A percentile compares a stretch with the other conserved stretches of the same genome.
Evolutionary conservation across 768 basidiomycete genomes (phyloP).

Genomic region (Hypholoma sublateritium): DNA sequence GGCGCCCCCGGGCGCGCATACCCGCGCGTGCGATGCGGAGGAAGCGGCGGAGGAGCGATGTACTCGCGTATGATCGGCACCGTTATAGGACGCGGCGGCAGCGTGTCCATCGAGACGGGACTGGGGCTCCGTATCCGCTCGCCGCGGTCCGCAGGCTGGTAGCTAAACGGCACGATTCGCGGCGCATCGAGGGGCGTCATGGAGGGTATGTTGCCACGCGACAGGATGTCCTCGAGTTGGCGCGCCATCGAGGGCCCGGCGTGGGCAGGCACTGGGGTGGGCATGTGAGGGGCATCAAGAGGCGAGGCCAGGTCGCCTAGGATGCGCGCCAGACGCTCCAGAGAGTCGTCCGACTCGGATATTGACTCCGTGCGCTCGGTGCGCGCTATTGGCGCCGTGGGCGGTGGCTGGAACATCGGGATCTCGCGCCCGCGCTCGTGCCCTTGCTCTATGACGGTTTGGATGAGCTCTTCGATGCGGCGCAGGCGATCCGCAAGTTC

Average conservation of each 20-base stretch:
- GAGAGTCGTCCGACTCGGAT: constrained; percentile 27
- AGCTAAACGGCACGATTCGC: constrained; percentile 50
- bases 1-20: neutral
- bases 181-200: constrained; percentile 49
- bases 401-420: neutral
- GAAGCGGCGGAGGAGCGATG: neutral
- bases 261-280: constrained; percentile 47
- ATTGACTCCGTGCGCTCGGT: constrained; percentile 28
- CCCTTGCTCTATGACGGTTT: constrained; percentile 35
- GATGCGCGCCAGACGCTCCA: constrained; percentile 27
- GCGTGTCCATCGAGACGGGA: constrained; percentile 29
- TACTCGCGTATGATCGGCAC: constrained; percentile 12
- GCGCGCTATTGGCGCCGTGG: constrained; percentile 8
- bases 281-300: constrained; percentile 27
- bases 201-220: constrained; percentile 40
- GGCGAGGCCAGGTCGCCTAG: constrained; percentile 21
- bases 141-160: constrained; percentile 44
- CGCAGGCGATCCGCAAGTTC: constrained; percentile 40
- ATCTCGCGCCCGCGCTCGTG: constrained; percentile 25
- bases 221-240: constrained; percentile 59
- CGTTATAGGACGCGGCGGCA: constrained; percentile 25
- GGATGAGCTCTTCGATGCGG: constrained; percentile 48
- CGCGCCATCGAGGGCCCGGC: constrained; percentile 56
- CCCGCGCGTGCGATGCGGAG: neutral
- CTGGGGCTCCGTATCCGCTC: constrained; percentile 35